These are phyloP conservation scores for Cercophora scortea DNA, from an alignment of 495 filamentous ascomycete species.

Conservation along the genomic window DNA sequence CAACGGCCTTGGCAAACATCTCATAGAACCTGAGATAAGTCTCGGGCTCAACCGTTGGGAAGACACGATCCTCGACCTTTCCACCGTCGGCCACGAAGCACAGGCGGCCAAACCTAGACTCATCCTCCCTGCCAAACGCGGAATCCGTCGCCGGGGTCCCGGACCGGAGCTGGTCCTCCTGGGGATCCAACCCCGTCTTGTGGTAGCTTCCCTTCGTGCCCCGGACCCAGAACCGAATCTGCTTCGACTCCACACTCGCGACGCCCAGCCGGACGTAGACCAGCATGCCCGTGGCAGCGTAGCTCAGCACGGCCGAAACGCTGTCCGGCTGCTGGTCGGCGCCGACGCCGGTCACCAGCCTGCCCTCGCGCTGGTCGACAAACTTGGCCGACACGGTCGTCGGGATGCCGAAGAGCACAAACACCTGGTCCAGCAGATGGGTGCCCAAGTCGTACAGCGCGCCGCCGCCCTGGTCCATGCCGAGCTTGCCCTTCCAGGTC, in stretches of 20 bases:
- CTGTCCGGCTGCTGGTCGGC: conserved; percentile 57
- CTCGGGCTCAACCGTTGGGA: conserved; percentile 56
- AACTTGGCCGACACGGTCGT: conserved; percentile 60
- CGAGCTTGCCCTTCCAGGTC: conserved; percentile 62
- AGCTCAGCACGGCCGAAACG: conserved; percentile 61
- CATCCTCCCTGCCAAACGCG: conserved; percentile 58
- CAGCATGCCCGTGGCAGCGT: conserved; percentile 47
- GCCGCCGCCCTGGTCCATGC: conserved; percentile 56
- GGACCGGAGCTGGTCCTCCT: conserved; percentile 72
- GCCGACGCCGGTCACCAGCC: conserved; percentile 27
- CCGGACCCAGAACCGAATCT: conserved; percentile 73
- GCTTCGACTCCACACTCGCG: conserved; percentile 60
- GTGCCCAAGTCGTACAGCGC: conserved; percentile 77
- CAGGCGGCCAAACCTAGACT: conserved; percentile 33
- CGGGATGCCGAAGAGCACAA: conserved; percentile 72
- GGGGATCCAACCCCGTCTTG: conserved; percentile 71
- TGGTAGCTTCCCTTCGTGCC: conserved; percentile 75
- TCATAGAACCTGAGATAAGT: conserved; percentile 71
- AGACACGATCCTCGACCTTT: conserved; percentile 29
- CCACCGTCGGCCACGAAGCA: conserved; percentile 31
- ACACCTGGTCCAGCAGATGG: conserved; percentile 76
- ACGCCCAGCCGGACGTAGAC: conserved; percentile 63
- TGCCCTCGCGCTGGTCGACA: conserved; percentile 52
- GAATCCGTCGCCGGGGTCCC: conserved; percentile 58
- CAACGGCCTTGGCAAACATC: conserved; percentile 58